Evolutionary conservation across 2,329 filamentous ascomycete species (phyloP).

Genomic region (Talaromyces pinophilus): DNA sequence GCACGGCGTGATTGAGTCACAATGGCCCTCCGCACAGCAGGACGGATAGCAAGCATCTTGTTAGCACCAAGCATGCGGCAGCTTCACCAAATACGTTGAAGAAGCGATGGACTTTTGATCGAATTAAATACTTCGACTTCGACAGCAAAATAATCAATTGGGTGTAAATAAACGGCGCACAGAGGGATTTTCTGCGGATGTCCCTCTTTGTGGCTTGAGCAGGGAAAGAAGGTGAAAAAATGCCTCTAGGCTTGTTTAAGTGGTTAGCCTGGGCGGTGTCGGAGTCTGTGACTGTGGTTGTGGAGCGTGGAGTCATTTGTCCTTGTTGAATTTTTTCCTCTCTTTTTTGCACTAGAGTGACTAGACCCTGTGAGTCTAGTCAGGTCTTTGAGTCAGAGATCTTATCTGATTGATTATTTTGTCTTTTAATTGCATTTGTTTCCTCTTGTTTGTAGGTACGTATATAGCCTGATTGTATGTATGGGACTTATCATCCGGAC

Average conservation of each 20-base stretch:
- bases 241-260: constrained; percentile 2
- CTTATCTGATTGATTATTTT: constrained; percentile 7
- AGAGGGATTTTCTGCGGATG: constrained; percentile 7
- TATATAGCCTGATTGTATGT: background rate
- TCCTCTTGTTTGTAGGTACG: background rate
- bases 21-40: constrained; percentile 49
- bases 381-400: background rate
- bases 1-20: constrained; percentile 43
- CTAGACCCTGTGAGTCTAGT: background rate
- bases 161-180: constrained; percentile 12
- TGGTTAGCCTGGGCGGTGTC: constrained; percentile 8
- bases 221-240: constrained; percentile 5
- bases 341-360: background rate
- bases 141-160: constrained; percentile 14
- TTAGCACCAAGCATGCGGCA: constrained; percentile 44
- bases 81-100: constrained; percentile 27
- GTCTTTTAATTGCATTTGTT: background rate
- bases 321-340: background rate
- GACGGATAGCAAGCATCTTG: constrained; percentile 48
- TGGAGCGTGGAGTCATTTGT: constrained; percentile 2
- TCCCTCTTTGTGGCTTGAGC: background rate
- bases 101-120: background rate
- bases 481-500: background rate
- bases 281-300: background rate
- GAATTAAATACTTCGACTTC: constrained; percentile 9